Conservation (phyloP, 2,329 filamentous ascomycete genomes). For the Arthroderma sp. region DNA sequence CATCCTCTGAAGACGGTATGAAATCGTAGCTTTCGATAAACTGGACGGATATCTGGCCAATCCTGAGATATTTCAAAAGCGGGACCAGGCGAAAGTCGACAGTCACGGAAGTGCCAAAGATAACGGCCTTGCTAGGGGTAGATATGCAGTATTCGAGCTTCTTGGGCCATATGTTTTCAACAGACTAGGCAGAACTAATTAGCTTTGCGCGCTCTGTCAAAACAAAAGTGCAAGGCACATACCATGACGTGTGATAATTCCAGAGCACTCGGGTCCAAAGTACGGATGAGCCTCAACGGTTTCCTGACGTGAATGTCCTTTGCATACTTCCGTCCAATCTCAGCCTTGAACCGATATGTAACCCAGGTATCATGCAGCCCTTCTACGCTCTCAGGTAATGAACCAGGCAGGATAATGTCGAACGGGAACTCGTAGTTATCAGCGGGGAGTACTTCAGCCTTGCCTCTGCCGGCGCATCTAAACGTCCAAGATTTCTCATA, state of each 20-base stretch:
- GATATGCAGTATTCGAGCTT: slow-evolving; percentile 94
- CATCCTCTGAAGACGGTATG: slow-evolving; percentile 38
- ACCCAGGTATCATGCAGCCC: slow-evolving; percentile 76
- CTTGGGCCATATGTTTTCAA: slow-evolving; percentile 95
- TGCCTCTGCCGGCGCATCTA: slow-evolving; percentile 37
- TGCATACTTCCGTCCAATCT: slow-evolving; percentile 76
- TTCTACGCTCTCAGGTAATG: slow-evolving; percentile 72
- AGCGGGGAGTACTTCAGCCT: slow-evolving; percentile 46
- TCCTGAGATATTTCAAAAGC: slow-evolving; percentile 71
- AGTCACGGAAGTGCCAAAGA: slow-evolving; percentile 77
- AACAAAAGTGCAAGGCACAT: slow-evolving; percentile 9
- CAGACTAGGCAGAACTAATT: slow-evolving; percentile 33
- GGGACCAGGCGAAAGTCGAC: slow-evolving; percentile 81
- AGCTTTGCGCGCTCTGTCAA: not conserved
- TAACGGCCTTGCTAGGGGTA: slow-evolving; percentile 84
- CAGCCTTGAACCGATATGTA: slow-evolving; percentile 82
- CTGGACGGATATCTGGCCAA: slow-evolving; percentile 70
- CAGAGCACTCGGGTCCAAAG: slow-evolving; percentile 59
- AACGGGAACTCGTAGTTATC: slow-evolving; percentile 81
- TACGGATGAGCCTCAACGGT: slow-evolving; percentile 63
- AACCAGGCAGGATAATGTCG: slow-evolving; percentile 56
- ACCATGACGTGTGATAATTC: slow-evolving; percentile 78
- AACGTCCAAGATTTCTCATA: slow-evolving; percentile 63
- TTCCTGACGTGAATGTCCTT: slow-evolving; percentile 76
- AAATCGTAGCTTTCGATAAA: slow-evolving; percentile 68